Conservation (phyloP, 345 rosid genomes). For the Sisymbrium altissimum region DNA sequence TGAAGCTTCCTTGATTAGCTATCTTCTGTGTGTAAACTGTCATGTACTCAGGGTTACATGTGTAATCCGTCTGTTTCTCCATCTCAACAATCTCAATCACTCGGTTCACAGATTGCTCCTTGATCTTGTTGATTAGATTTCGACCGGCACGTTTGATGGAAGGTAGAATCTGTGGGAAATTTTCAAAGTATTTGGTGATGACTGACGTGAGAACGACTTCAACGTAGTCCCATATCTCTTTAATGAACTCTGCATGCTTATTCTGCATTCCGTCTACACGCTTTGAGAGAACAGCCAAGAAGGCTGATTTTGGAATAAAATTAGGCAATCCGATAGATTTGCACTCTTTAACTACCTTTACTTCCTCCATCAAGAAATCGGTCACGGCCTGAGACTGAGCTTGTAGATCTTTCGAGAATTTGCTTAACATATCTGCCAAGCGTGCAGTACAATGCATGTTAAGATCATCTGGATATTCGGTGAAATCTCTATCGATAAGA, state of each 20-base stretch:
- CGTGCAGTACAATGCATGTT: conserved; percentile 13
- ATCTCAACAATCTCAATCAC: conserved; percentile 14
- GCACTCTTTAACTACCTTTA: conserved; percentile 15
- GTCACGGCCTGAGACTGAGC: neutral
- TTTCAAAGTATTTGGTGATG: neutral
- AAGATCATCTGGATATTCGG: conserved; percentile 35
- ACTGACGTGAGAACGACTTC: neutral
- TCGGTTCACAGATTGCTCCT: neutral
- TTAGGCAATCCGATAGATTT: neutral
- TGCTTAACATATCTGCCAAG: conserved; percentile 10
- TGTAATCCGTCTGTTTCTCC: conserved; percentile 7
- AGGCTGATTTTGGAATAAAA: neutral
- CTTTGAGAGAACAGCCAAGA: neutral
- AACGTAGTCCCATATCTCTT: conserved; percentile 17
- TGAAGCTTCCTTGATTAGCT: neutral
- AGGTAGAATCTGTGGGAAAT: conserved; percentile 5
- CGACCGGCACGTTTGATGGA: neutral
- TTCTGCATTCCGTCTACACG: neutral
- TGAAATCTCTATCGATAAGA: conserved; percentile 41
- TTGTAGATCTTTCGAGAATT: neutral
- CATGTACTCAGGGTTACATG: conserved; percentile 16
- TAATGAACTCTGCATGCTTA: conserved; percentile 6
- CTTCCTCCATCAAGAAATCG: conserved; percentile 14
- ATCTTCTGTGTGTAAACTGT: neutral
- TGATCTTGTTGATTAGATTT: neutral